These are phyloP conservation scores for Monosporascus ibericus DNA, from an alignment of 2,329 filamentous ascomycete species.

Conservation along the genomic window DNA sequence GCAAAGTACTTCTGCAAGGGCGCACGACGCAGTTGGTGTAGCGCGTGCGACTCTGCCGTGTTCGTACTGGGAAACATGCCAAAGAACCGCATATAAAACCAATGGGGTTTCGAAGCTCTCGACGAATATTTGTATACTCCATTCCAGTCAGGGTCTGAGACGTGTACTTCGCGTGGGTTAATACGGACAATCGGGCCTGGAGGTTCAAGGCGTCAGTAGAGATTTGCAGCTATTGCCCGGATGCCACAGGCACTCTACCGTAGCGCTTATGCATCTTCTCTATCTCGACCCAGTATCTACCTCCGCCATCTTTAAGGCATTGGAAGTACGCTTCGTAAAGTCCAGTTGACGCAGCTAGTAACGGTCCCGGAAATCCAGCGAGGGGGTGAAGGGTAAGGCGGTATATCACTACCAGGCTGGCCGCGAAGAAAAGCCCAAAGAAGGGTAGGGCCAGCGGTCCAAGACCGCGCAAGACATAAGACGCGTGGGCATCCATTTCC, in stretches of 20 bases:
- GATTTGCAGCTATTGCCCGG: background rate
- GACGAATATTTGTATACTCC: slow-evolving; percentile 18
- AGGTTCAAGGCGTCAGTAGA: background rate
- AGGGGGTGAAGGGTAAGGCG: slow-evolving; percentile 15
- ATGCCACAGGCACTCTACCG: slow-evolving; percentile 5
- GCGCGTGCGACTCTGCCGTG: slow-evolving; percentile 16
- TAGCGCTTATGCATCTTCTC: slow-evolving; percentile 17
- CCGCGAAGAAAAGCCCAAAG: background rate
- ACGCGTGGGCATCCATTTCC: no score
- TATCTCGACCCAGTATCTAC: slow-evolving; percentile 17
- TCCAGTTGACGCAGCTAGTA: slow-evolving; percentile 14
- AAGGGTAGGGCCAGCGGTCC: background rate
- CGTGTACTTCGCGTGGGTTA: slow-evolving; percentile 15
- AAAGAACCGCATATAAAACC: slow-evolving; percentile 20
- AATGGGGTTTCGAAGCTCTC: slow-evolving; percentile 16
- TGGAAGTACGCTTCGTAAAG: slow-evolving; percentile 18
- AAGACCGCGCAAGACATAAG: background rate
- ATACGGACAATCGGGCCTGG: slow-evolving; percentile 16
- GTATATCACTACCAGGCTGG: slow-evolving; percentile 9
- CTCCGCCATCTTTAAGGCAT: slow-evolving; percentile 18
- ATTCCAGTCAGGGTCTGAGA: slow-evolving; percentile 15
- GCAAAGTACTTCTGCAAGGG: slow-evolving; percentile 17
- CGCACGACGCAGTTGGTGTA: slow-evolving; percentile 17
- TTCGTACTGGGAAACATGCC: slow-evolving; percentile 20
- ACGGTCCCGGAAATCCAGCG: slow-evolving; percentile 13